Base-by-base conservation (phyloP, 2,329 filamentous ascomycete species). In the Sporothrix pseudoabietina region DNA sequence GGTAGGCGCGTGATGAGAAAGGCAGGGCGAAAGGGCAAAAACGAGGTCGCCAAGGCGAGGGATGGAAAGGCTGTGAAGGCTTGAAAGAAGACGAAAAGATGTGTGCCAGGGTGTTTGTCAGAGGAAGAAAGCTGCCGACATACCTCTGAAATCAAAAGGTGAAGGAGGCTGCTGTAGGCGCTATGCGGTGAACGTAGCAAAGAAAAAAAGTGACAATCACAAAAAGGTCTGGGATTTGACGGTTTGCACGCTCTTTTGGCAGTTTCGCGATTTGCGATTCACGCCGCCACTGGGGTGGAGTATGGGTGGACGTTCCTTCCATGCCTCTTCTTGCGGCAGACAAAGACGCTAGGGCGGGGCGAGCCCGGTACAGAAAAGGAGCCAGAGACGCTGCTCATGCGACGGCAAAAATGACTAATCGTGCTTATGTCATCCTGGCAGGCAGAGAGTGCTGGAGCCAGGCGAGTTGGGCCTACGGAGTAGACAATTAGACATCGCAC, bases 231-330 rank as follows among this genome's bases (percentile, higher is more conserved):
- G 26, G 47, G 44, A 47, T 32, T 55, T 44, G 6, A 54, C 68
- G 6, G 49, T 69, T 55, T 69, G 66, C 49, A 55, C 39, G 44
- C 30, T 30, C 49, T 22, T 55, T 55, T 49, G 44, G 41, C 61
- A 12, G 19, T 32, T 69, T 69, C 68, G 68, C 52, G 68, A 70
- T 59, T 70, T 70, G 68, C 68, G 68, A 57, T 70, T 59, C 52
- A 57, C 68, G 35, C 32, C 35, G 65, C 52, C 26, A 69, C 66
- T 7, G 35, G 35, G 35, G 35, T 35, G 35, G 35, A 35, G 35
- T 35, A 7, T n/a, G n/a, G 4, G 22, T 49, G 63, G 65, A 8
- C 44, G 63, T 49, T 32, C 63, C 41, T 49, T 30, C 22, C n/a
- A 47, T 35, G 35, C 35, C 35, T 8, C 35, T 35, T 35, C 2